A percentile compares a stretch with the other conserved stretches of the same genome.
phyloP scores from a whole-genome alignment of 2,329 filamentous ascomycete species.

The Chaetothyriales sp. region DNA sequence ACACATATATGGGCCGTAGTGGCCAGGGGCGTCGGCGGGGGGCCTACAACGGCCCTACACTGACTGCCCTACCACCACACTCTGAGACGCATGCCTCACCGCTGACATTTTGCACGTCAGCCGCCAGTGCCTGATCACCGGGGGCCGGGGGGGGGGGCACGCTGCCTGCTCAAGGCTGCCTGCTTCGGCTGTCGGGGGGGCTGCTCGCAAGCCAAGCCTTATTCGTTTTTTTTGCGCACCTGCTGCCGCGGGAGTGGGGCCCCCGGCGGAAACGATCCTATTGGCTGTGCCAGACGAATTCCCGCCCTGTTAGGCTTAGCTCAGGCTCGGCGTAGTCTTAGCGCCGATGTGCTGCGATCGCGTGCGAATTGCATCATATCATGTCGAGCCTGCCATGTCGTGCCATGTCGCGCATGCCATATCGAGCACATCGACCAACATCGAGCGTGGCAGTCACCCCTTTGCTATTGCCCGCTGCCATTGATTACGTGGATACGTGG shows the following conservation, averaged over 20 bases:
- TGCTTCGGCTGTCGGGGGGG: not conserved
- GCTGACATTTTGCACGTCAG: not conserved
- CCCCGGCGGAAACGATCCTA: not conserved
- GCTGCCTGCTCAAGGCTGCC: no score
- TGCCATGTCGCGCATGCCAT: no score
- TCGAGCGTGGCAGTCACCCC: not conserved
- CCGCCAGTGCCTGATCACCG: no score
- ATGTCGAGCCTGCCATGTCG: no score
- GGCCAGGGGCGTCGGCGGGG: no score
- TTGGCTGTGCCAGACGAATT: not conserved
- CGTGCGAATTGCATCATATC: not conserved
- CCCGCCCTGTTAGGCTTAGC: not conserved
- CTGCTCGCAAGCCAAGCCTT: not conserved
- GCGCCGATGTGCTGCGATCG: not conserved
- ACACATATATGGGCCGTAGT: not conserved
- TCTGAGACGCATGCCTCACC: not conserved
- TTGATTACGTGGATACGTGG: not conserved
- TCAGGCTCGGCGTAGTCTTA: no score
- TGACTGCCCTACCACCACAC: no score
- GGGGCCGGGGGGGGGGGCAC: no score
- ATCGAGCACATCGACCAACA: no score
- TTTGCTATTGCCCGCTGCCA: not conserved
- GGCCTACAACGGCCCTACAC: not conserved
- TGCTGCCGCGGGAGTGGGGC: not conserved
- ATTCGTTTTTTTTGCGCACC: not conserved